Evolutionary conservation across 148 eudicot genomes (phyloP), one percentile per base, ranked within the genome.

Genomic region (Cornus controversa): DNA sequence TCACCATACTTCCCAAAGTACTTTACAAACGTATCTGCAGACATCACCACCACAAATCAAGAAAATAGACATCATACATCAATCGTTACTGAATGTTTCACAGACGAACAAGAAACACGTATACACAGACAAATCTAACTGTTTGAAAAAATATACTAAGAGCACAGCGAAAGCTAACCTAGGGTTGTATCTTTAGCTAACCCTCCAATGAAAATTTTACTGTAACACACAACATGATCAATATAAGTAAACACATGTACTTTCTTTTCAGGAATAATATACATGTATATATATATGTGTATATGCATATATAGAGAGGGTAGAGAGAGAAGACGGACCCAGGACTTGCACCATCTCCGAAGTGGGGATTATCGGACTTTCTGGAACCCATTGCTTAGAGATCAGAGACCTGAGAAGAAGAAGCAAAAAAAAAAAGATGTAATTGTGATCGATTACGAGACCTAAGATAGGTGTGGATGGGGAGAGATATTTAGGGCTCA

Each of bases 1-100:
- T 91, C 97, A 34, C 97, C 97, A 72, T 90, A 93, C 81, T 87
- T 91, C 27, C 83, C 89, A 75, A 91, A 93, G 65, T 93, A 86
- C 85, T 87, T 89, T 14, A 81, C 84, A 79, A 93, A 91, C 64
- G 82, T 80, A 77, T 89, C 87, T 79, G 85, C 79, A 82, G 31
- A 80, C 79, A 71, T 15, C 69, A 64, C 8, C 74, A 68, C 60
- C 69, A 58, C 63, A 80, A 71, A 80, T 24, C 11, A 76, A 36
- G 31, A 58, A 54, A 62, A n/a, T 9, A 60, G 34, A n/a, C 64
- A 26, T 10, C 4, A 36, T 5, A 63, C 13, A 11, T 1, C 11
- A 9, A 29, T 50, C 57, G 2, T 1, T 0, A 27, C 45, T 40
- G 9, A 40, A 31, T 31, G 4, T 31, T 31, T 40, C 6, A 40